Percentiles rank a stretch among this genome's conserved stretches.
Conservation (phyloP, 2,329 filamentous ascomycete genomes). For the Chaetomium strumarium region DNA sequence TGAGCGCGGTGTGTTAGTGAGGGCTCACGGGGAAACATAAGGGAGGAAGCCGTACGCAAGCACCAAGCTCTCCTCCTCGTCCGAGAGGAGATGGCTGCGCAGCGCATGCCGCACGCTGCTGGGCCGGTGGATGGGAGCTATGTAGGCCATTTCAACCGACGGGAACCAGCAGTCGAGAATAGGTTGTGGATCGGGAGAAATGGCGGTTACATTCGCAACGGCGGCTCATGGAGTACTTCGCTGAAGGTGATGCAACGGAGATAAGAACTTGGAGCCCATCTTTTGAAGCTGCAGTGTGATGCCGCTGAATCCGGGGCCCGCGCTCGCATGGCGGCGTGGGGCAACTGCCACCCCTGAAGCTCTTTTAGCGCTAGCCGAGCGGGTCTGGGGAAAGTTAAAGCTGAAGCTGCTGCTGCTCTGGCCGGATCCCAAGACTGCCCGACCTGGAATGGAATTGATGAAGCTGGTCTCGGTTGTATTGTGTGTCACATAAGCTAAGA, state of each 20-base stretch:
- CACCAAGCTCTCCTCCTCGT: slow-evolving; percentile 74
- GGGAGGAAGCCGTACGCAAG: slow-evolving; percentile 62
- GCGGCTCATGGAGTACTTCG: slow-evolving; percentile 1
- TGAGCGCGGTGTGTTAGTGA: slow-evolving; percentile 30
- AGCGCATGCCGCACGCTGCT: slow-evolving; percentile 89
- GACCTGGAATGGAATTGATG: no score
- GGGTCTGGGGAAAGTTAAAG: no score
- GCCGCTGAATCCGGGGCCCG: slow-evolving; percentile 6
- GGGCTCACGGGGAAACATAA: neutral
- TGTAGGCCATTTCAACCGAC: slow-evolving; percentile 68
- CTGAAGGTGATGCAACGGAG: slow-evolving; percentile 20
- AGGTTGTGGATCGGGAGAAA: neutral
- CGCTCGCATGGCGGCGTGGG: slow-evolving; percentile 15
- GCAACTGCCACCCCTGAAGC: no score
- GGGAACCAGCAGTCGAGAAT: slow-evolving; percentile 7
- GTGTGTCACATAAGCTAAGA: no score
- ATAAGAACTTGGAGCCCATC: slow-evolving; percentile 18
- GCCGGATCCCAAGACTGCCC: no score
- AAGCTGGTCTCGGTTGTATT: no score
- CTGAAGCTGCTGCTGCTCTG: no score
- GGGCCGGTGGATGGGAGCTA: slow-evolving; percentile 87
- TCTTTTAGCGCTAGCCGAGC: no score
- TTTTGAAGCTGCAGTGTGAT: slow-evolving; percentile 2
- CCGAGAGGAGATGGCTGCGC: slow-evolving; percentile 67
- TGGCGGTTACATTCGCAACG: slow-evolving; percentile 16